These are phyloP conservation scores for Blumeriella jaapii DNA, from an alignment of 2,329 filamentous ascomycete species.

Conservation along the genomic window DNA sequence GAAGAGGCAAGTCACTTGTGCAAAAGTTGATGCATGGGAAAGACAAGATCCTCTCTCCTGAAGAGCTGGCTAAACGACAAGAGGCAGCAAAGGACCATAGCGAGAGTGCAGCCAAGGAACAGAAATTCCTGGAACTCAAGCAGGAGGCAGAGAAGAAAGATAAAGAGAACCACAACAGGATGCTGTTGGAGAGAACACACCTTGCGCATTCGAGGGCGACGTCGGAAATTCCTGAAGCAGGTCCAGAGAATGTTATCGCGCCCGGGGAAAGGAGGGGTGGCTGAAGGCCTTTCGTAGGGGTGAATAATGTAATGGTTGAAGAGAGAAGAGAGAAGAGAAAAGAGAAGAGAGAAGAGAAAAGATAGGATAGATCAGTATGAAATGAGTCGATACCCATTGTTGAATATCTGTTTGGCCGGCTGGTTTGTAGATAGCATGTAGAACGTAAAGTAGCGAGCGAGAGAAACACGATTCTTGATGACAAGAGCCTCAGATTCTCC, in stretches of 20 bases:
- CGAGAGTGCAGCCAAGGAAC: constrained; percentile 44
- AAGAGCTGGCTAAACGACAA: constrained; percentile 43
- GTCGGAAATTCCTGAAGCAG: constrained; percentile 15
- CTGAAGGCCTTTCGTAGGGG: constrained; percentile 2
- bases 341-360: too few species aligned
- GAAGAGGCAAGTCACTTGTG: constrained; percentile 44
- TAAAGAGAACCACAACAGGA: constrained; percentile 18
- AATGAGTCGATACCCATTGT: too few species aligned
- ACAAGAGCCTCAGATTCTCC: too few species aligned
- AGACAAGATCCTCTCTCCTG: constrained; percentile 49
- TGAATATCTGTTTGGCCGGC: too few species aligned
- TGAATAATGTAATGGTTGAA: too few species aligned
- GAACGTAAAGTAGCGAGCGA: too few species aligned
- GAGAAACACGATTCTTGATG: too few species aligned
- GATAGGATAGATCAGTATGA: too few species aligned
- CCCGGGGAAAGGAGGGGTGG: constrained; percentile 15
- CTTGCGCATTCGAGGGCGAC: constrained; percentile 7
- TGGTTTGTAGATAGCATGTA: too few species aligned
- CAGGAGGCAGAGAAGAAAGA: constrained; percentile 14
- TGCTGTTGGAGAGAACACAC: constrained; percentile 32
- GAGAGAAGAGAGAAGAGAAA: too few species aligned
- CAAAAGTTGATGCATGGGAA: constrained; percentile 40
- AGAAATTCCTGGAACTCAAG: constrained; percentile 28
- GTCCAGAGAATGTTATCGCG: constrained; percentile 20
- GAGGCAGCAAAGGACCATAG: constrained; percentile 50